Conservation (phyloP, 83 land plant species). For the Larix sibirica region DNA sequence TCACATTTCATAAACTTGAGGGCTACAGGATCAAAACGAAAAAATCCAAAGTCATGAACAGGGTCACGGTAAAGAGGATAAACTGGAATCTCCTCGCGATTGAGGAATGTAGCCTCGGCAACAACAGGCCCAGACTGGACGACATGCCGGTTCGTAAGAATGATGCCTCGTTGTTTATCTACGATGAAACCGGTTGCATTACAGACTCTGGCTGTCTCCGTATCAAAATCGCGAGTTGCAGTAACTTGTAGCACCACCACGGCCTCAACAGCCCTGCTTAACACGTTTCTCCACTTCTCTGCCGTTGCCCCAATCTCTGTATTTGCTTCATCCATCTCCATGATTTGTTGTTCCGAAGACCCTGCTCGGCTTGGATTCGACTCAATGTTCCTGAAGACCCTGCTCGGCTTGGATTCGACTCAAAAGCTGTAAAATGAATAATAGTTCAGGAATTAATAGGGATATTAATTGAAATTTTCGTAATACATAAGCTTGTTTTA, state of each 20-base stretch:
- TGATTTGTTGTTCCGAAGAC: conserved; percentile 22
- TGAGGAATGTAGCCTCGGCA: conserved; percentile 93
- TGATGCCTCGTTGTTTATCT: conserved; percentile 61
- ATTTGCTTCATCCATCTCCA: conserved; percentile 61
- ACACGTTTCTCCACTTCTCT: conserved; percentile 82
- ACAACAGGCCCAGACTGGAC: conserved; percentile 95
- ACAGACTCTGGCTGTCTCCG: conserved; percentile 69
- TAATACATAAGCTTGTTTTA: too few relatives aligned
- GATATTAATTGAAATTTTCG: too few relatives aligned
- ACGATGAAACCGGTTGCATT: conserved; percentile 78
- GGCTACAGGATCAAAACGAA: too few relatives aligned
- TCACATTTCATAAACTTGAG: conserved; percentile 20
- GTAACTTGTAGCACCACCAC: conserved; percentile 89
- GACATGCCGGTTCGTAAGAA: conserved; percentile 93
- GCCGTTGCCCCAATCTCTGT: conserved; percentile 47
- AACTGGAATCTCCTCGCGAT: conserved; percentile 87
- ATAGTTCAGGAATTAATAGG: too few relatives aligned
- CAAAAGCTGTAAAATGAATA: too few relatives aligned
- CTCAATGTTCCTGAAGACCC: conserved; percentile 17
- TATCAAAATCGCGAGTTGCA: conserved; percentile 82
- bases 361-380: not conserved
- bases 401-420: not conserved
- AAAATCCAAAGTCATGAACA: conserved; percentile 32
- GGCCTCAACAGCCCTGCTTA: conserved; percentile 73
- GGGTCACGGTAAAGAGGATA: conserved; percentile 75